Evolutionary conservation across 306 rosid species (phyloP).

Genomic region (Quercus engelmannii): DNA sequence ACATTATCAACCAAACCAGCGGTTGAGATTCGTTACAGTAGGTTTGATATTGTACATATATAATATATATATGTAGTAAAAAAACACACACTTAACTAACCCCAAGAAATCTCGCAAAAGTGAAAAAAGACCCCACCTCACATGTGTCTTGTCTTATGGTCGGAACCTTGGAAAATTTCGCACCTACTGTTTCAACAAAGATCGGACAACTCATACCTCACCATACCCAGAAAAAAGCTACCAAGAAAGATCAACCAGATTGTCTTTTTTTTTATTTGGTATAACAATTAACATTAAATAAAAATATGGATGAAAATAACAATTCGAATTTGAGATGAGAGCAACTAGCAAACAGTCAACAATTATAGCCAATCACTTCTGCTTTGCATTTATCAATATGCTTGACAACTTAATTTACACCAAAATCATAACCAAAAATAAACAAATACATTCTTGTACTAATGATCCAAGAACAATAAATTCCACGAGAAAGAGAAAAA

Average conservation of each 20-base stretch:
- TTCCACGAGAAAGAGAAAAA: background rate
- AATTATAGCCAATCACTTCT: background rate
- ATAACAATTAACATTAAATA: background rate
- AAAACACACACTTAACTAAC: background rate
- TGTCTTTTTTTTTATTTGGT: background rate
- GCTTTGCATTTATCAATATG: constrained; percentile 9
- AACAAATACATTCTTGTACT: background rate
- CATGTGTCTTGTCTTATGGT: constrained; percentile 20
- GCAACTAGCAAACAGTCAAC: background rate
- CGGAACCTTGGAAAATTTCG: constrained; percentile 7
- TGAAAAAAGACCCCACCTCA: constrained; percentile 16
- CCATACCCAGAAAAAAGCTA: background rate
- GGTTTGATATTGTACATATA: background rate
- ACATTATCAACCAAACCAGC: background rate
- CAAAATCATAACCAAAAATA: background rate
- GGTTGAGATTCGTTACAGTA: constrained; percentile 5
- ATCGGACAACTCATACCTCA: constrained; percentile 7
- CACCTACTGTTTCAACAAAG: background rate
- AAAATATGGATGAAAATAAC: background rate
- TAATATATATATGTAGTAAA: too few relatives aligned
- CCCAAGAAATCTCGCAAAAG: background rate
- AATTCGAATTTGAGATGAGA: background rate
- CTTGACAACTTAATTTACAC: constrained; percentile 9
- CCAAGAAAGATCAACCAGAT: background rate
- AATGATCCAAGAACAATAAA: background rate